These are phyloP conservation scores for Kwoniella botswanensis DNA, from an alignment of 768 basidiomycete genomes.

Conservation along the genomic window DNA sequence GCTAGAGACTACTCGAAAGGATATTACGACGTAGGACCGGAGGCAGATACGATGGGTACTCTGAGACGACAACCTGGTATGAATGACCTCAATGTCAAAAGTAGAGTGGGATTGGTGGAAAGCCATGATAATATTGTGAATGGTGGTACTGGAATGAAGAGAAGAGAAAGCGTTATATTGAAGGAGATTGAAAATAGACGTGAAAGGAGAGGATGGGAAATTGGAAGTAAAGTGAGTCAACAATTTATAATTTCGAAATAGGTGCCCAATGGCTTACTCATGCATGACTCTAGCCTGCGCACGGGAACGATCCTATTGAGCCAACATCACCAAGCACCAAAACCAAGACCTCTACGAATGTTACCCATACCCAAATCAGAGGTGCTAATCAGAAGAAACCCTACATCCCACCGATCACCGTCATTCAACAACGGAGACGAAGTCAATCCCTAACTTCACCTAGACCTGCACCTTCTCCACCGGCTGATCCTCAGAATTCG, in stretches of 20 bases:
- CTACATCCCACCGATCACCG: constrained; percentile 12
- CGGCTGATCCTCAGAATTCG: constrained; percentile 10
- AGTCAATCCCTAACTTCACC: constrained; percentile 36
- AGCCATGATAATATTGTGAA: neutral
- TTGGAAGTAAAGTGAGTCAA: constrained; percentile 14
- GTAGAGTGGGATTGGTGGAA: neutral
- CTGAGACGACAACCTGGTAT: constrained; percentile 23
- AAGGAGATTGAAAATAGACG: constrained; percentile 28
- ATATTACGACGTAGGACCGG: constrained; percentile 16
- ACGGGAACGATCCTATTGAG: neutral
- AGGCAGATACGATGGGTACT: constrained; percentile 9
- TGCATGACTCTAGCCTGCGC: neutral
- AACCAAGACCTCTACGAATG: neutral
- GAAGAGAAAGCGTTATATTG: constrained; percentile 20
- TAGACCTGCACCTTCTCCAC: constrained; percentile 26
- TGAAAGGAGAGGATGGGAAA: constrained; percentile 24
- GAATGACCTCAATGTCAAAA: constrained; percentile 10
- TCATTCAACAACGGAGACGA: constrained; percentile 28
- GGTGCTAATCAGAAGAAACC: constrained; percentile 5
- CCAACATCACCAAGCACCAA: constrained; percentile 1
- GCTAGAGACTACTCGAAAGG: constrained; percentile 20
- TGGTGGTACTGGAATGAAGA: neutral
- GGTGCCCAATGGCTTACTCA: neutral
- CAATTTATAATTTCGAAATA: neutral
- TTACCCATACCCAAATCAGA: neutral